phyloP scores from a whole-genome alignment of 2,329 filamentous ascomycete genomes.

The Paraconiothyrium brasiliense region DNA sequence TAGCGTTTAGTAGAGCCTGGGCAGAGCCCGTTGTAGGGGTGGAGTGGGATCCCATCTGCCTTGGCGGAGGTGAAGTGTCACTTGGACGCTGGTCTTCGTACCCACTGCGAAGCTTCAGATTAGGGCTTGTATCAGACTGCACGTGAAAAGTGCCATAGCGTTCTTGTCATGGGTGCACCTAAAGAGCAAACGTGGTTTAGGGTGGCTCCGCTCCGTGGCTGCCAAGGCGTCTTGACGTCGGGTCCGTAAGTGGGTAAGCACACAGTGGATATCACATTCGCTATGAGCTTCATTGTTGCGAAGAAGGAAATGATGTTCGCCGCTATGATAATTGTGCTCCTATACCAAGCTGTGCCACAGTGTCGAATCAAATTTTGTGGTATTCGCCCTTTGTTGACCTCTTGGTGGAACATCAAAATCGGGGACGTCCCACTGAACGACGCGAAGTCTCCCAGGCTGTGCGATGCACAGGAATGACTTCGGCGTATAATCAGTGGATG shows the following conservation, averaged over 20 bases:
- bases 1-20: constrained; percentile 36
- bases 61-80: constrained; percentile 45
- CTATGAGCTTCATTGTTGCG: constrained; percentile 4
- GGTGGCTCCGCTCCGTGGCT: constrained; percentile 30
- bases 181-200: constrained; percentile 27
- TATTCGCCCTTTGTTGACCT: background rate
- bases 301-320: constrained; percentile 7
- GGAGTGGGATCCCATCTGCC: constrained; percentile 34
- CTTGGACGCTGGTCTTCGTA: constrained; percentile 39
- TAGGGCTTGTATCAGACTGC: constrained; percentile 34
- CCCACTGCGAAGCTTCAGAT: constrained; percentile 42
- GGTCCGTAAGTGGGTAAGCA: background rate
- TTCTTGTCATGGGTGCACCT: constrained; percentile 22
- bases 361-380: background rate
- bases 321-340: background rate
- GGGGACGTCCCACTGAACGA: background rate
- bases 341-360: background rate
- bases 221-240: constrained; percentile 33
- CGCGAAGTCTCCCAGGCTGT: background rate
- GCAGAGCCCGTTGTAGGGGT: constrained; percentile 31
- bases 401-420: background rate
- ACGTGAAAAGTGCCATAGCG: constrained; percentile 25
- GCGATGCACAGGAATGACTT: background rate
- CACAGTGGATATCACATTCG: background rate
- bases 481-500: background rate